Conservation (phyloP, 106 monocot species). For the Acanthochlamys bracteata region DNA sequence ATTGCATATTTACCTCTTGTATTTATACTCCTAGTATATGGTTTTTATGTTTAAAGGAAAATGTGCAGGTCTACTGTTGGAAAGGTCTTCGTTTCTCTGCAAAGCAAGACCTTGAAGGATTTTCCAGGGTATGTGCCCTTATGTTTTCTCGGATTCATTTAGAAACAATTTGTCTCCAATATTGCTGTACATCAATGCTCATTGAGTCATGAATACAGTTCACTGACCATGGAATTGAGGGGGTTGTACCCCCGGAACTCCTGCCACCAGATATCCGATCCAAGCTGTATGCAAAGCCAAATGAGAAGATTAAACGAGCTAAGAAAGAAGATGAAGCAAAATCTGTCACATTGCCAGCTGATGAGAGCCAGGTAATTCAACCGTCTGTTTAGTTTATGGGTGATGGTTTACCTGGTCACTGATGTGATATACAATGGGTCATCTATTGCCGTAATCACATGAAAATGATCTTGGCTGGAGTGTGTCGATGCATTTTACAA, state of each 20-base stretch:
- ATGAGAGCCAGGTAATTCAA: constrained; percentile 58
- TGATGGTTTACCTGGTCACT: too few species aligned
- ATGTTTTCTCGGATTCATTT: not conserved
- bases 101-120: constrained; percentile 88
- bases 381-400: too few species aligned
- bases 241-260: constrained; percentile 92
- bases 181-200: not conserved
- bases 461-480: not conserved
- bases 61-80: constrained; percentile 93
- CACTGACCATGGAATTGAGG: constrained; percentile 83
- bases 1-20: too few species aligned
- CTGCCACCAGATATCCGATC: constrained; percentile 71
- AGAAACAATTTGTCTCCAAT: not conserved
- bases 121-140: constrained; percentile 52
- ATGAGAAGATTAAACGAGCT: constrained; percentile 67
- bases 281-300: constrained; percentile 64
- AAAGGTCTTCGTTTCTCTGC: constrained; percentile 91
- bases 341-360: constrained; percentile 30
- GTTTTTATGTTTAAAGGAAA: not conserved
- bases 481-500: not conserved
- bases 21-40: too few species aligned
- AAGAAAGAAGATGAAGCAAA: constrained; percentile 80
- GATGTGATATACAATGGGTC: not conserved
- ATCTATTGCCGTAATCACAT: not conserved
- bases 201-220: constrained; percentile 31